Evolutionary conservation across 495 filamentous ascomycete species (phyloP), one percentile per base, ranked within the genome.

Genomic region (Aspergillus wentii): DNA sequence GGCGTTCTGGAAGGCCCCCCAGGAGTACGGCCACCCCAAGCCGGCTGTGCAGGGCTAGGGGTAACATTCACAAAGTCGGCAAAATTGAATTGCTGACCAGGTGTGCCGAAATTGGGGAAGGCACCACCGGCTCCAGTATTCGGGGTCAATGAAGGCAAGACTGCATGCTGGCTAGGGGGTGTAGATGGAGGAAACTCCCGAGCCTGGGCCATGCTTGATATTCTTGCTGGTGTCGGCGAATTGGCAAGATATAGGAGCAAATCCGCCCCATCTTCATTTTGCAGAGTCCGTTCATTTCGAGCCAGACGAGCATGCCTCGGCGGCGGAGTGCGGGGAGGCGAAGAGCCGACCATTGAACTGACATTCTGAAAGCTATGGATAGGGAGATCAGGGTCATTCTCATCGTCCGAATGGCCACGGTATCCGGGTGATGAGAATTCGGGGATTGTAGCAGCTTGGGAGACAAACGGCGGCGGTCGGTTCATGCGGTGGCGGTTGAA

Each of bases 11-110:
- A 49, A 43, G 56, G 66, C 40, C 59, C 74, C 44, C 63, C 67
- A 42, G 69, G 64, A 31, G 78, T 76, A n/a, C 75, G 74, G 39
- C 61, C 65, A 34, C 81, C 82, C 72, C 80, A 95, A 4, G 80
- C 72, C 40, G 79, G 86, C 61, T 95, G 92, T 8, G 89, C 92
- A 3, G 92, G 94, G 48, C 86, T 92, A 4, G 94, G 92, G 10
- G 92, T 94, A 61, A 96, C 86, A 55, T 99, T 95, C 42, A 97
- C 83, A 56, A 94, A 99, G 56, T 97, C 94, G 6, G 88, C 80
- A 64, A 96, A 95, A 65, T 96, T 92, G 66, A 96, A 95, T 41
- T 79, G 78, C 38, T 80, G 76, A 18, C 68, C 68, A 2, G 76
- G 76, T 3, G 76, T 81, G 28, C 72, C 73, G 29, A 79, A 68